These are phyloP conservation scores for Xylaria sp. DNA, from an alignment of 2,329 filamentous ascomycete genomes.

Conservation along the genomic window DNA sequence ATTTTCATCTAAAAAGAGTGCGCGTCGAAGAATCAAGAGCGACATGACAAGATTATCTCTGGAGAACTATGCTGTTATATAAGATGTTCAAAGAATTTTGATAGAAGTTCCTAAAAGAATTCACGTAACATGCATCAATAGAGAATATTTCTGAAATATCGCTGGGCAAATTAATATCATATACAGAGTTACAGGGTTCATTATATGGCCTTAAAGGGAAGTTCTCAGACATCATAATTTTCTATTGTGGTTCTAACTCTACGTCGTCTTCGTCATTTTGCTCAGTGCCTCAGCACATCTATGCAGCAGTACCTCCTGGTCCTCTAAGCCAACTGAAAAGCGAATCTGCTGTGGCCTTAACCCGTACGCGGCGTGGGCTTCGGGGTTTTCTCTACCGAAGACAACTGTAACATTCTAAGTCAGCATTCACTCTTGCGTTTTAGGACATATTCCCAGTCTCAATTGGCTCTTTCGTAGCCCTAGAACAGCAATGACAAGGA, in stretches of 20 bases:
- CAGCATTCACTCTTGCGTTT: not conserved
- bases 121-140: too few relatives aligned
- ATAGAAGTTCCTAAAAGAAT: too few relatives aligned
- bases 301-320: conserved; percentile 50
- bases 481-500: not conserved
- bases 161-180: too few relatives aligned
- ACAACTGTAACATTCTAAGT: conserved; percentile 42
- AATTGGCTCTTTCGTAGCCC: not conserved
- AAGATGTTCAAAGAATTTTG: too few relatives aligned
- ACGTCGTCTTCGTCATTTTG: conserved; percentile 4
- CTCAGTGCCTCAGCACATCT: conserved; percentile 22
- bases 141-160: too few relatives aligned
- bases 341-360: conserved; percentile 55
- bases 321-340: conserved; percentile 60
- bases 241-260: not conserved
- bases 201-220: not conserved
- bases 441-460: not conserved
- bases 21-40: too few relatives aligned
- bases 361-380: conserved; percentile 53
- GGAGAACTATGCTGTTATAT: too few relatives aligned
- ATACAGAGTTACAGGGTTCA: not conserved
- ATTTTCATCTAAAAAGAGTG: too few relatives aligned
- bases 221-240: not conserved
- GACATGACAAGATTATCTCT: too few relatives aligned
- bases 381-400: conserved; percentile 54